Conservation (phyloP, 768 basidiomycete genomes). For the Leucosporidium scottii region DNA sequence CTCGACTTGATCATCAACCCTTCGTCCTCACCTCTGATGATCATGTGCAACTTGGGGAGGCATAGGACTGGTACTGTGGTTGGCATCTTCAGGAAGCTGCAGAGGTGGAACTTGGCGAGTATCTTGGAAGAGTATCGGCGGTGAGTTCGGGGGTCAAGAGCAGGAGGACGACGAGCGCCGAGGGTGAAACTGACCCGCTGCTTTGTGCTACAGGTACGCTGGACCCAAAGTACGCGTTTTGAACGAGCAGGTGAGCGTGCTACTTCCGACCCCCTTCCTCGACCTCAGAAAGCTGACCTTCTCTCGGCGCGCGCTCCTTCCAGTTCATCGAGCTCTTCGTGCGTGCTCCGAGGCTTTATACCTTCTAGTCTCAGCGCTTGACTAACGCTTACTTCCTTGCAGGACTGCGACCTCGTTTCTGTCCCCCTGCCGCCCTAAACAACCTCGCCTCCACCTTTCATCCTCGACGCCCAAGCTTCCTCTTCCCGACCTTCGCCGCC, state of each 20-base stretch:
- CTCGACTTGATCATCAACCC: slow-evolving; percentile 42
- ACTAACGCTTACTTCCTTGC: background rate
- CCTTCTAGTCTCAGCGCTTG: background rate
- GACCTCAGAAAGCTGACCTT: background rate
- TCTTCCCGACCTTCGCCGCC: no score
- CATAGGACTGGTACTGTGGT: slow-evolving; percentile 43
- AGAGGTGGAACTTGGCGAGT: slow-evolving; percentile 42
- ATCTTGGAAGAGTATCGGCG: slow-evolving; percentile 43
- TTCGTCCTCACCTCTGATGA: slow-evolving; percentile 39
- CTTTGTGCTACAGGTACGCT: slow-evolving; percentile 30
- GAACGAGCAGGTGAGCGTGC: slow-evolving; percentile 45
- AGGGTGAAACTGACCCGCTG: background rate
- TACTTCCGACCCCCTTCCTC: slow-evolving; percentile 32
- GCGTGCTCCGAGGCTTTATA: background rate
- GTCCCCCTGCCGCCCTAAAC: slow-evolving; percentile 3
- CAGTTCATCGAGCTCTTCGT: slow-evolving; percentile 46
- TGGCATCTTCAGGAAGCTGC: slow-evolving; percentile 42
- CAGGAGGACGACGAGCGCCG: background rate
- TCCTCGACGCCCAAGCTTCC: no score
- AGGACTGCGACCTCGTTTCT: slow-evolving; percentile 9
- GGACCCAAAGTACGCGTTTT: slow-evolving; percentile 43
- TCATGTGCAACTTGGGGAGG: slow-evolving; percentile 43
- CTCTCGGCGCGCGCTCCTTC: background rate
- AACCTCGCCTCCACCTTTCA: background rate
- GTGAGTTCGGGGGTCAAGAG: slow-evolving; percentile 10